Evolutionary conservation across 371 early-diverging fungal species (phyloP), one percentile per base, ranked within the genome.

Genomic region (Mucor saturninus): DNA sequence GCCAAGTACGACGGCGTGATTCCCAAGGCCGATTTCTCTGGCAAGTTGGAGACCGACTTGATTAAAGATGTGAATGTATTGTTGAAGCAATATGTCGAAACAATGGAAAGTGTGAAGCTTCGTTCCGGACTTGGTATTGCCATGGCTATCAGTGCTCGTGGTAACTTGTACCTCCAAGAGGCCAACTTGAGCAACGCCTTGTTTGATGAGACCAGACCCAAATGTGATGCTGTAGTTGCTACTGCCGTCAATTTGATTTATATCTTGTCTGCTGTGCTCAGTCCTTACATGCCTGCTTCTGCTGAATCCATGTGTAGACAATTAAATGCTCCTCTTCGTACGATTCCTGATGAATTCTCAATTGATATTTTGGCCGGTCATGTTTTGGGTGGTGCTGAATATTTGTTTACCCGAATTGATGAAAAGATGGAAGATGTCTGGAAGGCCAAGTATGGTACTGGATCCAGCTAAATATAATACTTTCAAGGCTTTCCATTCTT

Each of bases 151-250:
- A 95, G 96, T 29, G 89, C 92, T 6, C 88, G 91, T 45, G 99
- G 98, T 51, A 99, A 99, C 81, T 85, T 77, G 59, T 99, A 98
- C 75, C 81, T 99, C 40, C 99, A 99, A 78, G 93, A 91, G 54
- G 91, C 92, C 74, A 90, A 91, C 62, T 81, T 95, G 51, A 95
- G 95, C 77, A 96, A 95, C 76, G 76, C 87, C 37, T 80, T 98
- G 48, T 96, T 93, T 69, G 78, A 75, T 39, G 86, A 90, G 39
- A 73, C 86, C 56, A 92, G 91, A 59, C 81, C 80, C 26, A 87
- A 91, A 49, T 96, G 97, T 80, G 89, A 94, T 72, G 87, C 90
- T 29, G 98, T 97, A 35, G 89, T 99, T 59, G 85, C 81, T 46
- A 76, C 90, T 6, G 91, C 94, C 8, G 69, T 89, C 65, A 97